Evolutionary conservation across 306 rosid species (phyloP).

Genomic region (Fragaria vesca): DNA sequence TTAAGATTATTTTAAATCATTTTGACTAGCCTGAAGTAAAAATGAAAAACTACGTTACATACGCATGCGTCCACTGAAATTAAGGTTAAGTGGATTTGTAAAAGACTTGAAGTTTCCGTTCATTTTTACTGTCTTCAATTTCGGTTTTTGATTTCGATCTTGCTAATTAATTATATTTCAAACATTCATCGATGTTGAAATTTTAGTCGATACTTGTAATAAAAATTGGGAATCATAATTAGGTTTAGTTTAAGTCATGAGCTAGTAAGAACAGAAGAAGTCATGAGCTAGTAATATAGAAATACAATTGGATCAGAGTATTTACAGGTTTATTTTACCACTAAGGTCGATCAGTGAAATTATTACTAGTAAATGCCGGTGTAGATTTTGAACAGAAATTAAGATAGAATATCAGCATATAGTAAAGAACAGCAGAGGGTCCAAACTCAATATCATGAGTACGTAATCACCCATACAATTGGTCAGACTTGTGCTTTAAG

Average conservation of each 20-base stretch:
- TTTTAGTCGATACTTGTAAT: not conserved
- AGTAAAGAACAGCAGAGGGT: not conserved
- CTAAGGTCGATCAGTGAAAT: not conserved
- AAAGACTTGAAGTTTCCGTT: not conserved
- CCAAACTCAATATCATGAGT: not conserved
- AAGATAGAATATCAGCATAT: not conserved
- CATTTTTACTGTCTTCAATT: not conserved
- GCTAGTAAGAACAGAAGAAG: not conserved
- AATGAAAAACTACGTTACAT: not conserved
- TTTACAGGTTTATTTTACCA: not conserved
- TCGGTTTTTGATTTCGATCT: not conserved
- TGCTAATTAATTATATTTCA: too few relatives aligned
- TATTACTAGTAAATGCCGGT: not conserved
- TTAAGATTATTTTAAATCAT: too few relatives aligned
- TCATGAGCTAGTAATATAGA: not conserved
- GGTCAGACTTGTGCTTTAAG: slow-evolving; percentile 7
- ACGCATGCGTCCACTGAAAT: not conserved
- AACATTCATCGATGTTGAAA: not conserved
- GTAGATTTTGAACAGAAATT: not conserved
- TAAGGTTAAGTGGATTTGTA: not conserved
- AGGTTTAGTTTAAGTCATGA: not conserved
- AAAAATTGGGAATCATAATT: not conserved
- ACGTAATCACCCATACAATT: slow-evolving; percentile 3
- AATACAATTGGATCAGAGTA: not conserved
- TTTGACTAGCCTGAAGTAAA: not conserved